phyloP scores from a whole-genome alignment of 2,329 filamentous ascomycete species.

The Fusarium siculi region DNA sequence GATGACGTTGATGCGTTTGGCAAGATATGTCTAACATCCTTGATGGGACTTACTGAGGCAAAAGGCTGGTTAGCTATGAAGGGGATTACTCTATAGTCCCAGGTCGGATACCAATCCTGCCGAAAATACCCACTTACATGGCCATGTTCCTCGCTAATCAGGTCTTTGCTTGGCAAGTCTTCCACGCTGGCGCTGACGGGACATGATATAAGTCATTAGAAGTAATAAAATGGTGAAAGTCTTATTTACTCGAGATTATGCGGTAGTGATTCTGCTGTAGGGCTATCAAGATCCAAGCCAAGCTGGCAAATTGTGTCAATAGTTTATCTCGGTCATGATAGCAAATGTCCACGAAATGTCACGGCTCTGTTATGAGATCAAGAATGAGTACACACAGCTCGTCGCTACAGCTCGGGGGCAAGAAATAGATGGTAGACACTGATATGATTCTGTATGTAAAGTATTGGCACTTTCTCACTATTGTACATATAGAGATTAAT shows the following conservation, averaged over 20 bases:
- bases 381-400: not conserved
- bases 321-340: too few species aligned
- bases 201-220: not conserved
- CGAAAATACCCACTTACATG: not conserved
- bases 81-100: not conserved
- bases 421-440: not conserved
- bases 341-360: too few species aligned
- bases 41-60: not conserved
- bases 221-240: not conserved
- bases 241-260: rapidly evolving
- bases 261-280: too few species aligned
- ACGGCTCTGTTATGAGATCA: too few species aligned
- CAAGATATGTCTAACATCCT: not conserved
- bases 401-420: rapidly evolving
- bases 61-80: conserved; percentile 6
- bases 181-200: not conserved
- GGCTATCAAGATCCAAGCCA: too few species aligned
- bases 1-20: not conserved
- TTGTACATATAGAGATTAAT: not conserved
- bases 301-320: rapidly evolving
- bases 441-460: not conserved
- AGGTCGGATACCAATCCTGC: not conserved
- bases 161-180: not conserved
- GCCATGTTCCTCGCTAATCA: not conserved
- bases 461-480: not conserved